Percentiles rank a stretch among this genome's conserved stretches.
Evolutionary conservation across 2,329 filamentous ascomycete genomes (phyloP).

Genomic region (Colletotrichum trifolii): DNA sequence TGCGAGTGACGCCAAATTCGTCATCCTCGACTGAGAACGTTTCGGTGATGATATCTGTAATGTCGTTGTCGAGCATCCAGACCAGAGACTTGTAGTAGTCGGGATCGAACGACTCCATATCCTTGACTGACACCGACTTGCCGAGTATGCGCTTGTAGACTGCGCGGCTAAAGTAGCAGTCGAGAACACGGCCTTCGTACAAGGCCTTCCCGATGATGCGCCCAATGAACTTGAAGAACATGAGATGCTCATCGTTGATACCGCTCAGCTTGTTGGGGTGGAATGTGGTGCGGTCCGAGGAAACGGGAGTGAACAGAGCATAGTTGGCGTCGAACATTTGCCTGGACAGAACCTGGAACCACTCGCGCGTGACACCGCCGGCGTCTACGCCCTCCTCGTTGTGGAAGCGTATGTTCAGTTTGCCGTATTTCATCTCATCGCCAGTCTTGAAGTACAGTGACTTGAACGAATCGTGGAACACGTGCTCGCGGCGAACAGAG

Average conservation of each 20-base stretch:
- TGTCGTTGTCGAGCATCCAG: constrained; percentile 99
- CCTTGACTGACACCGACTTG: constrained; percentile 95
- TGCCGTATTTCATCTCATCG: constrained; percentile 99
- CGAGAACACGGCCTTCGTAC: constrained; percentile 93
- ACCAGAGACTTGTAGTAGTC: constrained; percentile 99
- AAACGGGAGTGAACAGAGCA: constrained; percentile 94
- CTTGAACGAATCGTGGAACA: constrained; percentile 98
- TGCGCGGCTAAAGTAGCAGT: constrained; percentile 98
- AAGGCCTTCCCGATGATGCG: constrained; percentile 98
- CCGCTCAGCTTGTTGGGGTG: constrained; percentile 95
- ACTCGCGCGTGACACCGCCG: constrained; percentile 96
- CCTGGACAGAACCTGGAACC: constrained; percentile 96
- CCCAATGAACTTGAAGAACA: constrained; percentile 99
- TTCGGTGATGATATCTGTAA: constrained; percentile 96
- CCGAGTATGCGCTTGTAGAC: constrained; percentile 98
- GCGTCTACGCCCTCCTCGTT: constrained; percentile 98
- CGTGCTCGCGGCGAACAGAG: constrained; percentile 89
- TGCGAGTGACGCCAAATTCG: constrained; percentile 89
- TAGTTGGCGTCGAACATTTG: constrained; percentile 99
- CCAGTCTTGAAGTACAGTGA: constrained; percentile 97
- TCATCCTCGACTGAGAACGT: constrained; percentile 96
- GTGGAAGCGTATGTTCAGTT: constrained; percentile 96
- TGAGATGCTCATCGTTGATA: constrained; percentile 93
- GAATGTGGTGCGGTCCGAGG: constrained; percentile 97
- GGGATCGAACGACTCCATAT: constrained; percentile 98